Base-by-base conservation (phyloP, 2,329 filamentous ascomycete species). In the Aspergillus novoparasiticus region DNA sequence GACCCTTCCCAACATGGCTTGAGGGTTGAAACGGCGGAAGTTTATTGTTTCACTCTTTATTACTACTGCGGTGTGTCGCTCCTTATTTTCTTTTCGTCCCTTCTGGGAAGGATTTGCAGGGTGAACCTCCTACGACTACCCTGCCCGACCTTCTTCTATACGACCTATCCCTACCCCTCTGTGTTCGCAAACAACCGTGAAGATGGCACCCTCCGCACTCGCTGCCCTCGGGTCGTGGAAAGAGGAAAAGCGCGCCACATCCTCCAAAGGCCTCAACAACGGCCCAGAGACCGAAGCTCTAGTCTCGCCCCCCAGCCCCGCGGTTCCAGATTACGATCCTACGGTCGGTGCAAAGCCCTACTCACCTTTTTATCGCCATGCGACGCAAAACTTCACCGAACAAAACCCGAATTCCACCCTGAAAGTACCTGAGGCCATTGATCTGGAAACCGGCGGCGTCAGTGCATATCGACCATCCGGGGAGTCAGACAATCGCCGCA, bases 361-460 rank as follows among this genome's bases (percentile, higher is more conserved):
- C 61, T 81, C 79, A 1, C 79, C 80, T 1, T 82, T 82, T 69
- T 82, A 82, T 66, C 75, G 74, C 30, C 79, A 81, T 70, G 76
- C 76, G 30, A 73, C 72, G 16, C 70, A 73, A 46, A 68, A 70
- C 23, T 64, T 77, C 39, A 73, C 69, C 5, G 62, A 67, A 11
- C 67, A 75, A 51, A 68, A 67, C 8, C 71, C 72, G 60, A 57
- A 63, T 19, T 1, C 48, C 11, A 1, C 26, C 61, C 41, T 60
- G 63, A 56, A 62, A 57, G 53, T 59, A 28, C 28, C 65, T 58
- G 66, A 41, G 23, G 32, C 73, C 26, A 69, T 72, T 21, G 77
- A 79, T 41, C 66, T 79, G 50, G 78, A 80, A 64, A 72, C 71
- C 58, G 70, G n/a, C 9, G 70, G n/a, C 9, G 19, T 6, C n/a